Evolutionary conservation across 2,329 filamentous ascomycete genomes (phyloP).

Genomic region (Trichoderma guizhouense): DNA sequence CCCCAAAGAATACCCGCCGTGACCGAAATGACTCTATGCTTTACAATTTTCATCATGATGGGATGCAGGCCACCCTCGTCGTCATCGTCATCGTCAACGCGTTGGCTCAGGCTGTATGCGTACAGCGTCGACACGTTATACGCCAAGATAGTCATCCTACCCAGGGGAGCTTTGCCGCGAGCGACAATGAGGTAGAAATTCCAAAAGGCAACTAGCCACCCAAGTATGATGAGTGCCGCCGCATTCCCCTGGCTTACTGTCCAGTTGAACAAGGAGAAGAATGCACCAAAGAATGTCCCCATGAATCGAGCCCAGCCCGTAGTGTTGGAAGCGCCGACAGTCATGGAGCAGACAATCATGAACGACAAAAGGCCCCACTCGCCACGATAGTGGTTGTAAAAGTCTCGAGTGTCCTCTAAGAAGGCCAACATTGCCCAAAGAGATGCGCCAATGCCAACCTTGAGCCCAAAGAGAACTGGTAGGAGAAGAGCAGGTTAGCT

Average conservation of each 20-base stretch:
- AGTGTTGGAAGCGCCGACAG: conserved; percentile 86
- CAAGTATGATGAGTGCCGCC: conserved; percentile 67
- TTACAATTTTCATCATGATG: conserved; percentile 76
- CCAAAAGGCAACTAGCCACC: conserved; percentile 72
- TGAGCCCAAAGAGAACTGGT: conserved; percentile 70
- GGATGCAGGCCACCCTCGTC: conserved; percentile 79
- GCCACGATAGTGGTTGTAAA: conserved; percentile 79
- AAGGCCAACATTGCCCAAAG: conserved; percentile 83
- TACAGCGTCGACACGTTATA: conserved; percentile 92
- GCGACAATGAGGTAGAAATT: conserved; percentile 85
- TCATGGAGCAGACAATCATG: conserved; percentile 96
- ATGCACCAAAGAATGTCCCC: conserved; percentile 75
- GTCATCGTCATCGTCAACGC: conserved; percentile 70
- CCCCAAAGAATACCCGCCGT: conserved; percentile 82
- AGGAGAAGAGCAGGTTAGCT: neutral
- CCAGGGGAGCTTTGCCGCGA: conserved; percentile 75
- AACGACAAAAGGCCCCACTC: conserved; percentile 95
- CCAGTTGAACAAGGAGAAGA: conserved; percentile 73
- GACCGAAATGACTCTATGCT: conserved; percentile 79
- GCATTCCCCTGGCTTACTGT: conserved; percentile 68
- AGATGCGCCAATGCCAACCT: conserved; percentile 81
- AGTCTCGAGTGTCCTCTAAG: conserved; percentile 65
- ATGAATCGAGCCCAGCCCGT: conserved; percentile 79
- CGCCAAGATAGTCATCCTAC: conserved; percentile 84
- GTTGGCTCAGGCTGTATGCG: conserved; percentile 76